Evolutionary conservation across 2,329 filamentous ascomycete genomes (phyloP).

Genomic region (Dothiorella sarmentorum): DNA sequence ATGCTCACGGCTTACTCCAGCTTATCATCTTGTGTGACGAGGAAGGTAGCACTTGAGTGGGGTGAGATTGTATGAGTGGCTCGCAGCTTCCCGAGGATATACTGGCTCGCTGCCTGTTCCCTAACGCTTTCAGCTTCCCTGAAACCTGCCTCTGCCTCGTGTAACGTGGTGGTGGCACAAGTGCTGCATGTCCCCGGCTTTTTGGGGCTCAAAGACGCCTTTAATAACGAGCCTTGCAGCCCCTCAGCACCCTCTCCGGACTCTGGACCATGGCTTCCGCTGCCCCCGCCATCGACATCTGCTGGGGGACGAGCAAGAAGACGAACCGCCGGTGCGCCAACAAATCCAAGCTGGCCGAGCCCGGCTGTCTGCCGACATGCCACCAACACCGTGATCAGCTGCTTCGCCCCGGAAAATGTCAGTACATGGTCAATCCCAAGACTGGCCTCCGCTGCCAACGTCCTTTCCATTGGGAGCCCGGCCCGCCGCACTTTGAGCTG

Average conservation of each 20-base stretch:
- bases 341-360: constrained; percentile 13
- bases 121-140: neutral
- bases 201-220: neutral
- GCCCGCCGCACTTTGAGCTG: constrained; percentile 28
- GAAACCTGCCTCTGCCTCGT: neutral
- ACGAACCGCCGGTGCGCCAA: constrained; percentile 10
- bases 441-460: constrained; percentile 27
- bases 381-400: constrained; percentile 29
- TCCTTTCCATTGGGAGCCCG: constrained; percentile 30
- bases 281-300: neutral
- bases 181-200: constrained; percentile 12
- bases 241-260: too few species aligned
- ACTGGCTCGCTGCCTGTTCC: neutral
- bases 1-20: neutral
- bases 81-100: neutral
- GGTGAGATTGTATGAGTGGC: neutral
- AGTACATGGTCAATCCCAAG: constrained; percentile 20
- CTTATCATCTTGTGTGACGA: constrained; percentile 3
- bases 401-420: constrained; percentile 29
- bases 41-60: too few species aligned
- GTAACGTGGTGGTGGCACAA: neutral
- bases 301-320: constrained; percentile 11
- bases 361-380: constrained; percentile 30
- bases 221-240: too few species aligned
- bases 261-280: neutral